Conservation (phyloP, 345 rosid genomes). For the Microcos paniculata region DNA sequence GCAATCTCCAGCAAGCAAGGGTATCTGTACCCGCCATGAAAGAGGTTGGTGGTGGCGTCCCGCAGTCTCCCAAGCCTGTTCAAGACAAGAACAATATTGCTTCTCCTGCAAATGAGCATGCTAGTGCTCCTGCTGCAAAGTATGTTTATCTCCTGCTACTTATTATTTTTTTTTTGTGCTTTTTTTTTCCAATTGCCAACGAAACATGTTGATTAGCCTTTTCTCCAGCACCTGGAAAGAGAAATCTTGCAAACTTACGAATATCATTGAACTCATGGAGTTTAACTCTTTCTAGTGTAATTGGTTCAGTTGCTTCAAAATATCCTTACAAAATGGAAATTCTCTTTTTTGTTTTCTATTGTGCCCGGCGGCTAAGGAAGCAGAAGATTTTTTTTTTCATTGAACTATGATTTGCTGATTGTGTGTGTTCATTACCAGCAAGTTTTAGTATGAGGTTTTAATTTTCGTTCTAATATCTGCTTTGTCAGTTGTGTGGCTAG, state of each 20-base stretch:
- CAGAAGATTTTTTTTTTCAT: background rate
- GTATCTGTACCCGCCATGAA: conserved; percentile 14
- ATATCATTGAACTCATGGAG: background rate
- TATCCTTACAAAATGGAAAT: no score
- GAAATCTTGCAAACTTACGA: background rate
- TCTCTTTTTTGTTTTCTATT: no score
- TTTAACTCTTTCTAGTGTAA: background rate
- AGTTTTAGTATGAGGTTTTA: background rate
- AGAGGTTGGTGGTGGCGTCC: conserved; percentile 32
- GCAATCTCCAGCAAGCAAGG: conserved; percentile 25
- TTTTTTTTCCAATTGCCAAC: background rate
- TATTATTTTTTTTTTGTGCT: background rate
- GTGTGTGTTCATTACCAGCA: background rate
- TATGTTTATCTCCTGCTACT: conserved; percentile 24
- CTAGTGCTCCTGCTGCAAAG: conserved; percentile 61
- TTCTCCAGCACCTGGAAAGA: background rate
- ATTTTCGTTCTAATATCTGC: background rate
- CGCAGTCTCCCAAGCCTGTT: conserved; percentile 34
- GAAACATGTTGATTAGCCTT: background rate
- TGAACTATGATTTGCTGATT: background rate
- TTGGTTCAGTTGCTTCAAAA: no score
- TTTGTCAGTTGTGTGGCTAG: background rate
- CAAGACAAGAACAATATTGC: conserved; percentile 38
- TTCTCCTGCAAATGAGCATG: conserved; percentile 38
- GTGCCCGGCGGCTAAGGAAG: background rate